phyloP scores from a whole-genome alignment of 1,284 basidiomycete species.

The Apiotrichum siamense region DNA sequence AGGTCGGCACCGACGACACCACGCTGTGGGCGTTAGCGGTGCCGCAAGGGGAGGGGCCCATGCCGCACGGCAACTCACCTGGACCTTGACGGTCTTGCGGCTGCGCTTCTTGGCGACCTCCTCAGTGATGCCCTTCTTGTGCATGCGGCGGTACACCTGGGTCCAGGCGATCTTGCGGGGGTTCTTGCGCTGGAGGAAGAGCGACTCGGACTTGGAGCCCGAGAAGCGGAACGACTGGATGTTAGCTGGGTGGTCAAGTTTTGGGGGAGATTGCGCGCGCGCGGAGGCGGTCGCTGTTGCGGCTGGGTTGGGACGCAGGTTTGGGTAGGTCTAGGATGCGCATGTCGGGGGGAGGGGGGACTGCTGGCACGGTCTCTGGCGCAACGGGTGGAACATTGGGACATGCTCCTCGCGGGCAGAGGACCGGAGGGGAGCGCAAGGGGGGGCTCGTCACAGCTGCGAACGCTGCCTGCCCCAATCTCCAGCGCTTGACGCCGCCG shows the following conservation, averaged over 20 bases:
- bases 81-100: slow-evolving; percentile 91
- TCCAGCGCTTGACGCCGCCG: too few species aligned
- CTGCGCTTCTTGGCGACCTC: slow-evolving; percentile 98
- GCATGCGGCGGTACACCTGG: slow-evolving; percentile 89
- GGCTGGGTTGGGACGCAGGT: neutral
- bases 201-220: slow-evolving; percentile 83
- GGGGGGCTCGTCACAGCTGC: too few species aligned
- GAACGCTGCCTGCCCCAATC: too few species aligned
- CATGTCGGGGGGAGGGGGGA: too few species aligned
- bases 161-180: slow-evolving; percentile 99
- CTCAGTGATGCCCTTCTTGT: slow-evolving; percentile 99
- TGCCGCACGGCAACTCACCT: slow-evolving; percentile 32
- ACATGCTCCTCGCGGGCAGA: too few species aligned
- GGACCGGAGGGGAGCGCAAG: too few species aligned
- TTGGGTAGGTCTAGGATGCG: too few species aligned
- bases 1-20: slow-evolving; percentile 97
- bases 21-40: slow-evolving; percentile 55
- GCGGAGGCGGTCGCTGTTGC: neutral
- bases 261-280: too few species aligned
- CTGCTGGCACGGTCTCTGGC: too few species aligned
- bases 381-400: too few species aligned
- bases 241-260: neutral
- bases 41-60: neutral
- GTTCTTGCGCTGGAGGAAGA: slow-evolving; percentile 99
- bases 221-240: slow-evolving; percentile 84